Conservation (phyloP, 495 filamentous ascomycete genomes). For the Cenococcum geophilum region DNA sequence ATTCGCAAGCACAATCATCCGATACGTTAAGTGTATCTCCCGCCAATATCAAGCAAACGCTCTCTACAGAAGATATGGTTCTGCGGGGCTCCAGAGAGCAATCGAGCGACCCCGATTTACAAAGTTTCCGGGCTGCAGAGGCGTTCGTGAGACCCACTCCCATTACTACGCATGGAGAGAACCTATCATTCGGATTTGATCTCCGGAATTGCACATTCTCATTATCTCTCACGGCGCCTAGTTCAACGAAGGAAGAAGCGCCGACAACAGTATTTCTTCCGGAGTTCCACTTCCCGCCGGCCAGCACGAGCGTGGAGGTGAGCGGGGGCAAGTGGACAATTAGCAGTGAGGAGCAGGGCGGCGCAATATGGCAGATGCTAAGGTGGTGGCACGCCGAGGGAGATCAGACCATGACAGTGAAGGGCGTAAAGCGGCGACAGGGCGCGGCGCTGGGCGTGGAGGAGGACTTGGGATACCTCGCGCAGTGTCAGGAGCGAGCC, state of each 20-base stretch:
- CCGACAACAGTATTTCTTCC: conserved; percentile 86
- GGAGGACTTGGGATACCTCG: conserved; percentile 59
- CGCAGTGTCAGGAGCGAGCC: conserved; percentile 42
- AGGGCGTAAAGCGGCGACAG: conserved; percentile 61
- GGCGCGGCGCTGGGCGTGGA: conserved; percentile 41
- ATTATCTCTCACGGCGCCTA: conserved; percentile 31
- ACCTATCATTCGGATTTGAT: conserved; percentile 70
- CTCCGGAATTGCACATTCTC: conserved; percentile 38
- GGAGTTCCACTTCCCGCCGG: conserved; percentile 85
- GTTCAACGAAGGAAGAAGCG: conserved; percentile 44
- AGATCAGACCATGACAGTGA: conserved; percentile 71
- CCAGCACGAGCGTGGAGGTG: conserved; percentile 59
- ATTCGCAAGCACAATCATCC: conserved; percentile 48
- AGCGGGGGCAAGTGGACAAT: conserved; percentile 88
- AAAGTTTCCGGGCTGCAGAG: conserved; percentile 80
- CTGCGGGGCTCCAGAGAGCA: conserved; percentile 4
- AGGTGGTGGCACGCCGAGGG: conserved; percentile 89
- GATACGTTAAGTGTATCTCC: conserved; percentile 50
- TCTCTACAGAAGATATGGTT: conserved; percentile 50
- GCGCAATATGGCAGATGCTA: conserved; percentile 60
- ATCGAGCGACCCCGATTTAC: conserved; percentile 8
- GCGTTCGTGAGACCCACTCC: conserved; percentile 86
- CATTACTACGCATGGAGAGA: conserved; percentile 61
- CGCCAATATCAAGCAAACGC: conserved; percentile 62
- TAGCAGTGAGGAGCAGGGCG: conserved; percentile 60